Percentiles rank a stretch among this genome's conserved stretches.
These are phyloP conservation scores for Neophaeococcomyces mojaviensis DNA, from an alignment of 2,329 filamentous ascomycete species.

Conservation along the genomic window DNA sequence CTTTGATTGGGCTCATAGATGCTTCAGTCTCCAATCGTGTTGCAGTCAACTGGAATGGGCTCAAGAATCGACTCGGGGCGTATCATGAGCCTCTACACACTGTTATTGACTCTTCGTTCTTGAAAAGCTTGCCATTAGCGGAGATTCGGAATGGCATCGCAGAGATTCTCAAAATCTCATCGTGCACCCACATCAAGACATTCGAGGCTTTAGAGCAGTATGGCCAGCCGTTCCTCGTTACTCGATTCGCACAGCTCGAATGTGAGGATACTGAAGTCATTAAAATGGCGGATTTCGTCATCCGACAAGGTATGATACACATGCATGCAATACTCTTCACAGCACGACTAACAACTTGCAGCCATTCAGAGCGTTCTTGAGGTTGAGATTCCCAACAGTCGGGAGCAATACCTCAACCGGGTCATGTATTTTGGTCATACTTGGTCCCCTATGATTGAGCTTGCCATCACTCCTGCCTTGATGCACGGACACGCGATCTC, in stretches of 20 bases:
- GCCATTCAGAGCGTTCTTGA: constrained; percentile 67
- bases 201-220: constrained; percentile 62
- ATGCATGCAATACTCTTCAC: too few relatives aligned
- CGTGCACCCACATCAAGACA: constrained; percentile 58
- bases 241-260: constrained; percentile 57
- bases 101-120: constrained; percentile 65
- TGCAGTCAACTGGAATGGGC: constrained; percentile 68
- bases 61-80: constrained; percentile 67
- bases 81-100: constrained; percentile 67
- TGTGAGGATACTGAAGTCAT: constrained; percentile 49
- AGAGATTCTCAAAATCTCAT: constrained; percentile 69
- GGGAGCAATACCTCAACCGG: constrained; percentile 64
- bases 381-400: constrained; percentile 64
- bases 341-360: too few relatives aligned
- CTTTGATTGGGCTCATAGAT: constrained; percentile 67
- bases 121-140: constrained; percentile 58
- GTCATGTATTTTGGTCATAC: constrained; percentile 68
- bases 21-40: constrained; percentile 71
- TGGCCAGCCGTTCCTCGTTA: constrained; percentile 60
- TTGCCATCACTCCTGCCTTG: constrained; percentile 60
- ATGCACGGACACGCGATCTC: constrained; percentile 68
- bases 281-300: constrained; percentile 58
- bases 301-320: too few relatives aligned
- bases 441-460: constrained; percentile 67
- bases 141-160: constrained; percentile 69